phyloP scores from a whole-genome alignment of 192 early-diverging fungal genomes.

The Entrophospora sp. region DNA sequence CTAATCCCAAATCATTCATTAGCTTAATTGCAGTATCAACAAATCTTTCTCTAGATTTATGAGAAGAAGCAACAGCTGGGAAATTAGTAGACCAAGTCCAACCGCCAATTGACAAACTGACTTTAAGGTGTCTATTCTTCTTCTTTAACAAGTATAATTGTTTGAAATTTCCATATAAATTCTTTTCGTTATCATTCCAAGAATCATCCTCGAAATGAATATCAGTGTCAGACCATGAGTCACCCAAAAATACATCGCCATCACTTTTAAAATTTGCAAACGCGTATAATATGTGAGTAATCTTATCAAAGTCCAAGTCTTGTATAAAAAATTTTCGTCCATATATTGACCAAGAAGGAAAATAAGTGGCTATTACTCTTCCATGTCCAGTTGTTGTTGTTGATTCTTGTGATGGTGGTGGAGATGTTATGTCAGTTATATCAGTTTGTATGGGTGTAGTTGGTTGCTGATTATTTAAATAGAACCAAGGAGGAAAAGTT shows the following conservation, averaged over 20 bases:
- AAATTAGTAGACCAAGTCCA: constrained; percentile 72
- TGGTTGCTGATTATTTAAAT: too few species aligned
- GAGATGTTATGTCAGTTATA: too few species aligned
- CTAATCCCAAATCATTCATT: constrained; percentile 39
- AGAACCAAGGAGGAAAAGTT: too few species aligned
- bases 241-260: constrained; percentile 59
- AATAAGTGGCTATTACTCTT: too few species aligned
- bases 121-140: constrained; percentile 55
- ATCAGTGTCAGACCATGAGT: constrained; percentile 73
- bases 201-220: constrained; percentile 49
- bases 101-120: constrained; percentile 68
- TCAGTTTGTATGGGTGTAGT: too few species aligned
- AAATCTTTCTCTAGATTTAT: constrained; percentile 47
- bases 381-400: too few species aligned
- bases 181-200: constrained; percentile 46
- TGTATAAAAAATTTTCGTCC: too few species aligned
- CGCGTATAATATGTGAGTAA: constrained; percentile 75
- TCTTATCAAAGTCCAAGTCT: too few species aligned
- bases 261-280: constrained; percentile 63
- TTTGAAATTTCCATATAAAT: constrained; percentile 51
- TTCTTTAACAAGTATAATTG: constrained; percentile 61
- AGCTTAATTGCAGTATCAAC: constrained; percentile 38
- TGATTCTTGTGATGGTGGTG: too few species aligned
- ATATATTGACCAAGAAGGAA: too few species aligned
- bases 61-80: constrained; percentile 46